Evolutionary conservation across 202 grass and related monocot genomes (phyloP).

Genomic region (Panicum hallii): DNA sequence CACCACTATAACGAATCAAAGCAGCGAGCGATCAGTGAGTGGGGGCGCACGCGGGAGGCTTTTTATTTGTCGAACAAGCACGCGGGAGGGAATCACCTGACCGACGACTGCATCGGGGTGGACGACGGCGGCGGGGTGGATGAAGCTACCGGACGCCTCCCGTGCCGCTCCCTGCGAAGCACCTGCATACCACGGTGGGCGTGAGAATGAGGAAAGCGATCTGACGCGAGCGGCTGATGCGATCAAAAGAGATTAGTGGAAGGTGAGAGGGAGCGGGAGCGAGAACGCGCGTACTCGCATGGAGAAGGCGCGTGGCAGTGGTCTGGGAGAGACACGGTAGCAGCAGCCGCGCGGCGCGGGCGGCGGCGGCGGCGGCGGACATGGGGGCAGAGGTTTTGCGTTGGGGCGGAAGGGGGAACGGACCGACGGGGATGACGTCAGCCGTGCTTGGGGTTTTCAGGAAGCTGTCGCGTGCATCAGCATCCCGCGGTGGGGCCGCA

Average conservation of each 20-base stretch:
- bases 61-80: not conserved
- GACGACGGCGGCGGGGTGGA: slow-evolving; percentile 56
- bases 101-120: slow-evolving; percentile 81
- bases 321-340: slow-evolving; percentile 20
- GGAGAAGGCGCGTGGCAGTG: slow-evolving; percentile 49
- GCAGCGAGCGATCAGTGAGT: not conserved
- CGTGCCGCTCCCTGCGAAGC: slow-evolving; percentile 36
- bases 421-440: slow-evolving; percentile 18
- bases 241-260: not conserved
- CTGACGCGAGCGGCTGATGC: not conserved
- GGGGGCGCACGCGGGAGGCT: not conserved
- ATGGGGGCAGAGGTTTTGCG: slow-evolving; percentile 11
- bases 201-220: slow-evolving; percentile 11
- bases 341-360: slow-evolving; percentile 18
- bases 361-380: slow-evolving; percentile 35
- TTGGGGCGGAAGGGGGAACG: not conserved
- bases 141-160: slow-evolving; percentile 39
- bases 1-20: not conserved
- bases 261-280: not conserved
- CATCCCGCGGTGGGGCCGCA: not conserved
- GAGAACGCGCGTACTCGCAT: slow-evolving; percentile 38
- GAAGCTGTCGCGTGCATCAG: slow-evolving; percentile 4
- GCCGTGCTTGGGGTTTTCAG: slow-evolving; percentile 5
- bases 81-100: slow-evolving; percentile 51
- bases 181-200: slow-evolving; percentile 25